phyloP scores from a whole-genome alignment of 1,284 basidiomycete species.

The Rhodotorula sp. region DNA sequence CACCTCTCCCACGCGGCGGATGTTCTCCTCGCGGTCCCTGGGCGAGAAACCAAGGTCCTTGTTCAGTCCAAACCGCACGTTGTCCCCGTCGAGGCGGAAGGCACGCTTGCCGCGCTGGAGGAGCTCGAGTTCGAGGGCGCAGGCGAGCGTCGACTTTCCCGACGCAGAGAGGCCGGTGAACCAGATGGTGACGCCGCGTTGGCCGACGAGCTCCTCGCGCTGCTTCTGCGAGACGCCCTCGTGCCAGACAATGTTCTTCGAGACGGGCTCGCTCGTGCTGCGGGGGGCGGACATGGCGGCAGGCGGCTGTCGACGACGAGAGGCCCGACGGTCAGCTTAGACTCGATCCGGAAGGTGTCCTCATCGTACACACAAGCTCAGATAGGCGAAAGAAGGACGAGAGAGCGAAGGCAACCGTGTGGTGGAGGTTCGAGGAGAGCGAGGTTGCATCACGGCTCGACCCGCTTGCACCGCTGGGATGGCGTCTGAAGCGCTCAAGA shows the following conservation, averaged over 20 bases:
- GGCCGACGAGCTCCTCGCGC: constrained; percentile 65
- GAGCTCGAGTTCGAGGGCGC: constrained; percentile 93
- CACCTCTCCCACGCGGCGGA: constrained; percentile 94
- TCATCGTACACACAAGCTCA: too few relatives aligned
- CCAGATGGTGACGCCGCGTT: constrained; percentile 88
- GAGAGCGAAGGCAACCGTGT: not conserved
- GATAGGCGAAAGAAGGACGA: not conserved
- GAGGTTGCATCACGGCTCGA: not conserved
- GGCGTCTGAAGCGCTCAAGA: constrained; percentile 27
- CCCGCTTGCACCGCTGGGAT: not conserved
- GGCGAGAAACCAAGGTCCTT: constrained; percentile 97
- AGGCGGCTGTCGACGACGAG: not conserved
- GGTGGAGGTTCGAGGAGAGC: not conserved
- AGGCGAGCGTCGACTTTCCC: constrained; percentile 88
- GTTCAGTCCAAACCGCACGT: constrained; percentile 94
- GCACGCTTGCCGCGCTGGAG: constrained; percentile 79
- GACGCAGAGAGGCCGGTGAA: constrained; percentile 76
- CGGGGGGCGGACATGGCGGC: constrained; percentile 13
- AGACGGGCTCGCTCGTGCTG: constrained; percentile 18
- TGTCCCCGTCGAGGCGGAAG: constrained; percentile 95
- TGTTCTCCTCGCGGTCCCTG: constrained; percentile 93
- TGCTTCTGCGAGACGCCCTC: constrained; percentile 54
- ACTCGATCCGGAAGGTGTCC: not conserved
- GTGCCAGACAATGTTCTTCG: constrained; percentile 41
- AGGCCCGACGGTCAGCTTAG: not conserved